A percentile compares a stretch with the other conserved stretches of the same genome.
Conservation (phyloP, 331 rosid genomes). For the Malus hybrid region DNA sequence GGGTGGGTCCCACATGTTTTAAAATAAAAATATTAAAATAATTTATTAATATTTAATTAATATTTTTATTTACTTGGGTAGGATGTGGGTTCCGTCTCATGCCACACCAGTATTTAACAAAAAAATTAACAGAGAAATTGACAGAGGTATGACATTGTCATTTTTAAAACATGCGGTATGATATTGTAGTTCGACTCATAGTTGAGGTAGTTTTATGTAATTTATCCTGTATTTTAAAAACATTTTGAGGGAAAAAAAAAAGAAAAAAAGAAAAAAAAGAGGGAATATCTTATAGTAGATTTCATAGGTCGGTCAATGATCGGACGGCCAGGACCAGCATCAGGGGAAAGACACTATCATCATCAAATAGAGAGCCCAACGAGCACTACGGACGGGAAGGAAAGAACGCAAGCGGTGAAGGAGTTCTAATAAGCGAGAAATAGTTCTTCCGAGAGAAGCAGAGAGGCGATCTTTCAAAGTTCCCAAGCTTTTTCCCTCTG, state of each 20-base stretch:
- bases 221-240: neutral
- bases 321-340: neutral
- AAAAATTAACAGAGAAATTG: too few relatives aligned
- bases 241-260: neutral
- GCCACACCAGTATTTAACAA: too few relatives aligned
- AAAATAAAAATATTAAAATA: too few relatives aligned
- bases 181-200: too few relatives aligned
- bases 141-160: too few relatives aligned
- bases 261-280: neutral
- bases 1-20: too few relatives aligned
- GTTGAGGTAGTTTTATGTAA: too few relatives aligned
- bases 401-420: neutral
- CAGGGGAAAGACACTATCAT: neutral
- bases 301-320: neutral
- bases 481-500: neutral
- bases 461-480: neutral
- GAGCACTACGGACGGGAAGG: neutral
- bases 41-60: too few relatives aligned
- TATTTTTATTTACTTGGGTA: too few relatives aligned
- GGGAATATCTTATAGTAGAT: neutral
- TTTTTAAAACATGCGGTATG: too few relatives aligned
- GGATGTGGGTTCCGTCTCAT: accelerated
- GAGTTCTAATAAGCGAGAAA: neutral
- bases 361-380: neutral
- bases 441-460: neutral